Evolutionary conservation across 208 protist genomes (phyloP), one percentile per base, ranked within the genome.

Genomic region (Trypanosoma melophagium): DNA sequence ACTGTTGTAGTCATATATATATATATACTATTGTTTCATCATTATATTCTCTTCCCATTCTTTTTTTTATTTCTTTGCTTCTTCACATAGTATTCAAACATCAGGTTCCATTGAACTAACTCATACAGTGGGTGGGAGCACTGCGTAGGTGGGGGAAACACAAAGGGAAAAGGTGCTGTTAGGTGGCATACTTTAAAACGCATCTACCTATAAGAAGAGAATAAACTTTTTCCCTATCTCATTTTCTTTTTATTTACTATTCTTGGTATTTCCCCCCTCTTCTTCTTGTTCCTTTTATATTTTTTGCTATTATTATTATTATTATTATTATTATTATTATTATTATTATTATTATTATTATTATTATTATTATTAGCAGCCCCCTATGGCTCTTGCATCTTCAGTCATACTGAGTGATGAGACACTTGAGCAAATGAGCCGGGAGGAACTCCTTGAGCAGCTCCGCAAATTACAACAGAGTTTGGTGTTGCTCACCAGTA

Each of bases 171-270:
- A 35, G 28, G 28, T 35, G 28, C 28, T 5, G 28, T 1, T 35
- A 35, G 24, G 19, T 21, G 19, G n/a, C n/a, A 55, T 2, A 55
- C 10, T 2, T 55, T 35, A 35, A 24, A 24, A 55, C n/a, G n/a
- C 1, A 55, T 55, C 7, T 55, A 55, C 24, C 1, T 55, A 55
- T 55, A 24, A 21, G 19, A 3, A 22, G 42, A n/a, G n/a, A n/a
- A 47, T 47, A n/a, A 3, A n/a, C 10, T 14, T 47, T 10, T 41
- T 35, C 19, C 41, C 67, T 54, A 16, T 67, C 52, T 28, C 52
- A 66, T 66, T 69, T 59, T 67, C 66, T 49, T 67, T 58, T 44
- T 65, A 67, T 22, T 54, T 51, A 40, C 9, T 64, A 17, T 47
- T 69, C 7, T 38, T 68, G 50, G 38, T 45, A 52, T 47, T 47